These are phyloP conservation scores for Melaleuca alternifolia DNA, from an alignment of 345 rosid genomes.

Conservation along the genomic window DNA sequence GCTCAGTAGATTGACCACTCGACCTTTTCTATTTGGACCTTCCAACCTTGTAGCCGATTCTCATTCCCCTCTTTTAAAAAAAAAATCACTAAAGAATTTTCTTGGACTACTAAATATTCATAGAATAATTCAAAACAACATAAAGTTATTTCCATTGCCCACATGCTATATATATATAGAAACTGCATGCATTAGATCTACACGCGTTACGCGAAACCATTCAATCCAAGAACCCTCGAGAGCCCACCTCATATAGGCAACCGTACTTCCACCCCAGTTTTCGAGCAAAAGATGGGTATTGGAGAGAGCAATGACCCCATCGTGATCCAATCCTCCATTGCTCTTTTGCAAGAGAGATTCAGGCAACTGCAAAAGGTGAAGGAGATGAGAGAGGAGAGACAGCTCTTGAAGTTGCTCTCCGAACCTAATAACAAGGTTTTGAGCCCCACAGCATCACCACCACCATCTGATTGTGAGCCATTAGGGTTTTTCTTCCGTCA, in stretches of 20 bases:
- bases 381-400: slow-evolving; percentile 31
- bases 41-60: slow-evolving; percentile 46
- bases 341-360: slow-evolving; percentile 38
- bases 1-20: slow-evolving; percentile 42
- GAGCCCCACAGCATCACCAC: slow-evolving; percentile 3
- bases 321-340: slow-evolving; percentile 22
- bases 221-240: not conserved
- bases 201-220: not conserved
- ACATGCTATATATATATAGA: not conserved
- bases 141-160: not conserved
- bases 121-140: not conserved
- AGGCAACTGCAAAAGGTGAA: slow-evolving; percentile 27
- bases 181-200: not conserved
- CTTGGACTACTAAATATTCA: not conserved
- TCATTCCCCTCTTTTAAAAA: slow-evolving; percentile 8
- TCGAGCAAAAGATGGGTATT: slow-evolving; percentile 1
- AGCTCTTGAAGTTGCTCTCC: slow-evolving; percentile 21
- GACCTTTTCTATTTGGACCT: slow-evolving; percentile 52
- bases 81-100: not conserved
- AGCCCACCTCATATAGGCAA: not conserved
- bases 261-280: not conserved
- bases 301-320: slow-evolving; percentile 29
- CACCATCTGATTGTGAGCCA: slow-evolving; percentile 11
- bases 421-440: slow-evolving; percentile 15
- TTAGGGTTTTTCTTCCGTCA: slow-evolving; percentile 33